Percentiles rank a stretch among this genome's conserved stretches.
These are phyloP conservation scores for Nicotiana otophora DNA, from an alignment of 257 asterid genomes.

Conservation along the genomic window DNA sequence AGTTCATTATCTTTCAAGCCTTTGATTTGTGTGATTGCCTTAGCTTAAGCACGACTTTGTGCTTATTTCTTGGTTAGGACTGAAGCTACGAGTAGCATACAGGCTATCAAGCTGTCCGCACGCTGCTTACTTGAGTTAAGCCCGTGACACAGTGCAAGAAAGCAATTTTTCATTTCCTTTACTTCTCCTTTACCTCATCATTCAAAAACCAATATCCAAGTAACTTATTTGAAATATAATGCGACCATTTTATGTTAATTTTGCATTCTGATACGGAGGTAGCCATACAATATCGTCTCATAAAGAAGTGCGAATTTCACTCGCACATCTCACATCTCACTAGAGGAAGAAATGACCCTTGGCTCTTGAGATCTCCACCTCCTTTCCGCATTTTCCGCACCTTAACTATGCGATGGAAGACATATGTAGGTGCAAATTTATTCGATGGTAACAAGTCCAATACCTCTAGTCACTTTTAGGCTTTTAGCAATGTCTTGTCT, in stretches of 20 bases:
- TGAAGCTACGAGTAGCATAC: too few species aligned
- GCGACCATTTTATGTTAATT: not conserved
- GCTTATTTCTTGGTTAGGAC: too few species aligned
- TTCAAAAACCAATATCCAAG: not conserved
- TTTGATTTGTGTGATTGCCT: too few species aligned
- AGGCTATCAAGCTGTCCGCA: too few species aligned
- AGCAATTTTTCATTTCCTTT: not conserved
- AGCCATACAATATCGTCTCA: not conserved
- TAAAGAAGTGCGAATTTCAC: not conserved
- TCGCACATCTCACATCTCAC: not conserved
- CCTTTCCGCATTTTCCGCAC: not conserved
- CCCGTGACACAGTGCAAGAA: not conserved
- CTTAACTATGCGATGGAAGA: not conserved
- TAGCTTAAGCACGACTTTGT: too few species aligned
- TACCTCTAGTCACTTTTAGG: not conserved
- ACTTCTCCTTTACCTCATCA: not conserved
- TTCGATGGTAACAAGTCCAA: not conserved
- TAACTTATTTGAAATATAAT: not conserved
- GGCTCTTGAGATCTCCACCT: not conserved
- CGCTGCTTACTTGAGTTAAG: too few species aligned
- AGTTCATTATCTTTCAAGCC: too few species aligned
- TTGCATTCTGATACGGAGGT: not conserved
- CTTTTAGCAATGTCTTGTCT: not conserved
- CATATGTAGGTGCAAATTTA: not conserved
- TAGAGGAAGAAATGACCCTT: not conserved